Conservation (phyloP, 495 filamentous ascomycete genomes). For the Aspergillus hancockii region DNA sequence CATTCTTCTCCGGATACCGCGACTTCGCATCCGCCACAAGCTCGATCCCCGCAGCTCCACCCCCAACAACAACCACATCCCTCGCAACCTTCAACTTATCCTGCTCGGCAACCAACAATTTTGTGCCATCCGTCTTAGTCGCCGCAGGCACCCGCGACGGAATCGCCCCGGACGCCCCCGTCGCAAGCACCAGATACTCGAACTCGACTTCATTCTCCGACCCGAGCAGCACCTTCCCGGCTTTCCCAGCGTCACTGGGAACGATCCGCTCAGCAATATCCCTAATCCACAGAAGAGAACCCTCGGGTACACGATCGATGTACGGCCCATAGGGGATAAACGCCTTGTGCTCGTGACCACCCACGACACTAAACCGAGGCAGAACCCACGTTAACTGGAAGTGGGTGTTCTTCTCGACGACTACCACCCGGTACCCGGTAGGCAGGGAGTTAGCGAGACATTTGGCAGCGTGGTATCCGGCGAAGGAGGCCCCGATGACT, state of each 20-base stretch:
- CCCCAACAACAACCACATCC: constrained; percentile 52
- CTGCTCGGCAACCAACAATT: constrained; percentile 21
- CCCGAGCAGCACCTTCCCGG: constrained; percentile 12
- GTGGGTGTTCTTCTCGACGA: constrained; percentile 60
- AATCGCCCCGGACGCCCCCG: constrained; percentile 21
- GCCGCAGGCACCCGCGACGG: constrained; percentile 17
- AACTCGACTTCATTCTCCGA: constrained; percentile 25
- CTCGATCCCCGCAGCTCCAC: constrained; percentile 56
- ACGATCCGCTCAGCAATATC: constrained; percentile 11
- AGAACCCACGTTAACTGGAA: constrained; percentile 60
- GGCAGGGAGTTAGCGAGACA: constrained; percentile 49
- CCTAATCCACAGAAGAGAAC: constrained; percentile 45
- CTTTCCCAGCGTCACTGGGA: background rate
- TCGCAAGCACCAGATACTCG: constrained; percentile 41
- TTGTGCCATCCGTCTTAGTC: constrained; percentile 21
- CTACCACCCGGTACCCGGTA: constrained; percentile 49
- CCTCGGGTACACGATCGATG: constrained; percentile 28
- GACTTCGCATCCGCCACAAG: constrained; percentile 54
- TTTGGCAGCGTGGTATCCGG: constrained; percentile 47
- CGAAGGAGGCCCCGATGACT: constrained; percentile 58
- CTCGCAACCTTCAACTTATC: constrained; percentile 21
- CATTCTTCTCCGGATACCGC: constrained; percentile 50
- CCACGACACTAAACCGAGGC: constrained; percentile 40
- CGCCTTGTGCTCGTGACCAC: constrained; percentile 41
- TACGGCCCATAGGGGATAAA: constrained; percentile 45